Percentiles rank a stretch among this genome's conserved stretches.
These are phyloP conservation scores for Omphalea diandra DNA, from an alignment of 441 rosid species.

Conservation along the genomic window DNA sequence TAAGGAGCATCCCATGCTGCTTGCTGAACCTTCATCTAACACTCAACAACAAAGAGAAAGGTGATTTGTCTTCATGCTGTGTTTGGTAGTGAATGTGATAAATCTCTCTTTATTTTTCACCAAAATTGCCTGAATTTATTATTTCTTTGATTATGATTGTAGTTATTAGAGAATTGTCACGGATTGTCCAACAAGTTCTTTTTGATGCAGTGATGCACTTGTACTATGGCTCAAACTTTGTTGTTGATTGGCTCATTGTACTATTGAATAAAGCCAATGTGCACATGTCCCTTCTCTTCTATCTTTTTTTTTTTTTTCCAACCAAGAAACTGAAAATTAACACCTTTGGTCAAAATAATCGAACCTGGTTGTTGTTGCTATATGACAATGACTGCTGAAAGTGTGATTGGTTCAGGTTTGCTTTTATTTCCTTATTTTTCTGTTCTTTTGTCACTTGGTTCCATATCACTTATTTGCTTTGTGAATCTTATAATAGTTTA, in stretches of 20 bases:
- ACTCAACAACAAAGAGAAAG: slow-evolving; percentile 93
- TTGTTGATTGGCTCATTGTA: neutral
- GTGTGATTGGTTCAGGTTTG: neutral
- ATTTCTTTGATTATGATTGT: neutral
- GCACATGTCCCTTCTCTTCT: neutral
- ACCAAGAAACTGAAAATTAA: neutral
- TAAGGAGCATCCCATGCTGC: slow-evolving; percentile 98
- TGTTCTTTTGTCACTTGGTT: neutral
- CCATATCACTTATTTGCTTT: no score
- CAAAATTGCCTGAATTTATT: neutral
- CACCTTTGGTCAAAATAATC: neutral
- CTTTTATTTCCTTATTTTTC: neutral
- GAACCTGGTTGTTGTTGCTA: neutral
- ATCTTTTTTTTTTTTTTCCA: neutral
- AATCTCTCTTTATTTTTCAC: neutral
- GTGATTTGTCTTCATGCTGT: slow-evolving; percentile 34
- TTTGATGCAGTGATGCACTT: neutral
- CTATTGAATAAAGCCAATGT: neutral
- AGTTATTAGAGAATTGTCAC: neutral
- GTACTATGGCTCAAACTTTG: neutral
- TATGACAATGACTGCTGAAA: neutral
- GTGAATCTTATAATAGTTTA: neutral
- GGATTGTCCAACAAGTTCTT: neutral
- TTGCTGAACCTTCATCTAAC: slow-evolving; percentile 95
- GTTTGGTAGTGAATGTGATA: neutral